Conservation (phyloP, 331 rosid genomes). For the Arachis monticola region DNA sequence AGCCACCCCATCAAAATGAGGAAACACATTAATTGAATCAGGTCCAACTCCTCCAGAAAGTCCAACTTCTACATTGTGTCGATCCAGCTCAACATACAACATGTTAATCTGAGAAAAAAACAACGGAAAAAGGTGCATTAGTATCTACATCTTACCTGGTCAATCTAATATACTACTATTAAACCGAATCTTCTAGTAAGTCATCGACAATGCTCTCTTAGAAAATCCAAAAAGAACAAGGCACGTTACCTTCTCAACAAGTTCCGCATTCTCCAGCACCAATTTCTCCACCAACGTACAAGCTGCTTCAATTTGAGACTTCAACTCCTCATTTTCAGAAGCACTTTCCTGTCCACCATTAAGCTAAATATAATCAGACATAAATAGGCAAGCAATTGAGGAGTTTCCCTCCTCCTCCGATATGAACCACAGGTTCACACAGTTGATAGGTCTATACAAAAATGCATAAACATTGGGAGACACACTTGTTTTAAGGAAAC, state of each 20-base stretch:
- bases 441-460: constrained; percentile 8
- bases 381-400: too few relatives aligned
- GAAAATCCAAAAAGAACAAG: too few relatives aligned
- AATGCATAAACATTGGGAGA: too few relatives aligned
- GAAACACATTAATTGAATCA: constrained; percentile 34
- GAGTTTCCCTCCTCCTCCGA: constrained; percentile 3
- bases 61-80: constrained; percentile 35
- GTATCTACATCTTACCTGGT: constrained; percentile 31
- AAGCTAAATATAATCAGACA: too few relatives aligned
- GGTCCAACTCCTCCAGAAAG: constrained; percentile 41
- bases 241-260: too few relatives aligned
- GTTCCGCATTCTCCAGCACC: too few relatives aligned
- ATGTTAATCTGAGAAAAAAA: constrained; percentile 58
- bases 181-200: neutral
- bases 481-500: too few relatives aligned
- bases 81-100: constrained; percentile 61
- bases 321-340: too few relatives aligned
- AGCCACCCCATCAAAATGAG: constrained; percentile 26
- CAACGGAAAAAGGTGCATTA: constrained; percentile 7
- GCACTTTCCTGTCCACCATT: too few relatives aligned
- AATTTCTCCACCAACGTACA: too few relatives aligned
- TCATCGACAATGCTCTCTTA: neutral
- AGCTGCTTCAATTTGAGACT: too few relatives aligned
- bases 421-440: constrained; percentile 23
- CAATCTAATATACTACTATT: constrained; percentile 21